Percentiles rank a stretch among this genome's conserved stretches.
These are phyloP conservation scores for Arabis hirsuta DNA, from an alignment of 345 rosid genomes.

Conservation along the genomic window DNA sequence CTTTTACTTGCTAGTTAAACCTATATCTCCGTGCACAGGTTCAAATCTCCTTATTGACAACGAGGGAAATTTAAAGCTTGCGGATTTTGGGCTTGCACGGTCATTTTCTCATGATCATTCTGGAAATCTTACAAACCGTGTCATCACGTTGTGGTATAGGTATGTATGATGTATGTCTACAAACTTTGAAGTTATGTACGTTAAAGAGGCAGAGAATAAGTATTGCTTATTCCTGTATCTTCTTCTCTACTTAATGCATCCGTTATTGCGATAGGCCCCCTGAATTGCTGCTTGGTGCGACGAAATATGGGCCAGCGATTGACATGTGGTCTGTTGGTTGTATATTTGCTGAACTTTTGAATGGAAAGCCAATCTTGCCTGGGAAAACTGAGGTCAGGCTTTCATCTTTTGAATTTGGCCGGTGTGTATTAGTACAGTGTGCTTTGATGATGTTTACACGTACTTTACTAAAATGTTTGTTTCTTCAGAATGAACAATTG, in stretches of 20 bases:
- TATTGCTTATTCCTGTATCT: background rate
- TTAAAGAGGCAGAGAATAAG: background rate
- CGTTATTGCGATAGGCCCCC: slow-evolving; percentile 69
- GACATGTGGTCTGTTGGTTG: slow-evolving; percentile 99
- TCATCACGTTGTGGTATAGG: slow-evolving; percentile 98
- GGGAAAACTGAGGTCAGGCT: slow-evolving; percentile 83
- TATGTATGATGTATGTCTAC: slow-evolving; percentile 40
- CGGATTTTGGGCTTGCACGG: slow-evolving; percentile 97
- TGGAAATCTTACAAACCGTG: slow-evolving; percentile 91
- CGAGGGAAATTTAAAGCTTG: slow-evolving; percentile 93
- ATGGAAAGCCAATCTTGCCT: slow-evolving; percentile 90
- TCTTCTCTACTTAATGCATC: slow-evolving; percentile 6
- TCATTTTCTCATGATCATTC: slow-evolving; percentile 76
- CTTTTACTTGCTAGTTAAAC: slow-evolving; percentile 22
- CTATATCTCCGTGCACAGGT: slow-evolving; percentile 59
- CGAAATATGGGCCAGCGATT: slow-evolving; percentile 94
- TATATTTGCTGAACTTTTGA: slow-evolving; percentile 90
- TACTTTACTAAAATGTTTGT: background rate
- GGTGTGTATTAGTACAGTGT: background rate
- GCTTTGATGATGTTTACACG: slow-evolving; percentile 8
- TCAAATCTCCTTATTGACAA: slow-evolving; percentile 97
- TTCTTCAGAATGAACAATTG: slow-evolving; percentile 61
- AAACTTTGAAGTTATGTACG: background rate
- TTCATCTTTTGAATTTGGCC: background rate
- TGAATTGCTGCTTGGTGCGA: slow-evolving; percentile 92